Evolutionary conservation across 2,329 filamentous ascomycete species (phyloP).

Genomic region (Aspergillus sp.): DNA sequence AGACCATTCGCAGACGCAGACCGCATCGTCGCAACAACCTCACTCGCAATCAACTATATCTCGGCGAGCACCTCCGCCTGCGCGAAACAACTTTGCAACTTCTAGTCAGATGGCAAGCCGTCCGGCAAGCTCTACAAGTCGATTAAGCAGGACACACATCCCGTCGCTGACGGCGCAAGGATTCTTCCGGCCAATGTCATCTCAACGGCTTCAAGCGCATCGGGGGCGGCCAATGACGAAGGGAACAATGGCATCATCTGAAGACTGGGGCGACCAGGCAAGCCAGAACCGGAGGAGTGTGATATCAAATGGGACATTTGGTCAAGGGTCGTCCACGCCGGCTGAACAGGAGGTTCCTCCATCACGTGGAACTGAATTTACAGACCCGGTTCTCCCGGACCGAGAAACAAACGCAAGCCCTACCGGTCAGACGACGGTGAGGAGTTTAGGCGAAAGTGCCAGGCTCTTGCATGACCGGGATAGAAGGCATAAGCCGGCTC

Average conservation of each 20-base stretch:
- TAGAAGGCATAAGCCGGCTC: constrained; percentile 22
- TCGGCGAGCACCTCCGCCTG: constrained; percentile 43
- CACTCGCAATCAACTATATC: constrained; percentile 50
- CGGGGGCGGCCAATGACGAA: constrained; percentile 46
- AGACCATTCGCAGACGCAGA: constrained; percentile 28
- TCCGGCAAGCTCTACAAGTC: constrained; percentile 50
- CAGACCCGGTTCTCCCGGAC: constrained; percentile 62
- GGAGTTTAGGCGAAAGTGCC: constrained; percentile 67
- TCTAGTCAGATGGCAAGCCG: constrained; percentile 41
- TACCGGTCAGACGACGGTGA: constrained; percentile 47
- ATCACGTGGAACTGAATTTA: constrained; percentile 73
- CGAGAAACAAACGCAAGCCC: constrained; percentile 67
- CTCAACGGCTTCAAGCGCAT: constrained; percentile 85
- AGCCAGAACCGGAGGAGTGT: constrained; percentile 51
- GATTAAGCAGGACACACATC: constrained; percentile 75
- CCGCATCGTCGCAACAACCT: constrained; percentile 42
- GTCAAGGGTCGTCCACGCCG: constrained; percentile 25
- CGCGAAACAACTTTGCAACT: constrained; percentile 30
- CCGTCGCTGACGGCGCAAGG: constrained; percentile 80
- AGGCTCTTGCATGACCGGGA: constrained; percentile 59
- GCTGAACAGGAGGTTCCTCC: constrained; percentile 50
- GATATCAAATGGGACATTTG: constrained; percentile 44
- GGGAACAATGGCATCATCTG: constrained; percentile 25
- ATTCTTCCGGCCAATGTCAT: constrained; percentile 96
- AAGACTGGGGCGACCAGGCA: constrained; percentile 36